A percentile compares a stretch with the other conserved stretches of the same genome.
These are phyloP conservation scores for Cytospora paraplurivora DNA, from an alignment of 2,329 filamentous ascomycete genomes.

Conservation along the genomic window DNA sequence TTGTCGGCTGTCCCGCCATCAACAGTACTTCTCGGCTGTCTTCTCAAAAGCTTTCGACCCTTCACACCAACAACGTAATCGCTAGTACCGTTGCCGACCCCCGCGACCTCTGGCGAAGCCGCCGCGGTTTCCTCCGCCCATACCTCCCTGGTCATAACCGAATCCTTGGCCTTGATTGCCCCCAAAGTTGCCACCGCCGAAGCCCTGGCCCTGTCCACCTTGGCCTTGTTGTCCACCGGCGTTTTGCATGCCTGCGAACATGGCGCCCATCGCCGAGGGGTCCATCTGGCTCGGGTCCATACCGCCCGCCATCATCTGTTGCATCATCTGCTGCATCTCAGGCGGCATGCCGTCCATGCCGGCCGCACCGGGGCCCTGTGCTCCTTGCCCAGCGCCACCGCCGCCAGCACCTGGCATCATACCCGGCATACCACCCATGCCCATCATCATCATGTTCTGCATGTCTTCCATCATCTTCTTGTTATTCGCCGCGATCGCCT, in stretches of 20 bases:
- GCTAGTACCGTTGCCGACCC: conserved; percentile 32
- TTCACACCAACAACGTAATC: not conserved
- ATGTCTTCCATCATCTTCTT: conserved; percentile 81
- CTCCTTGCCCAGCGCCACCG: conserved; percentile 34
- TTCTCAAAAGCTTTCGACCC: too few species aligned
- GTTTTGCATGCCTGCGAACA: conserved; percentile 62
- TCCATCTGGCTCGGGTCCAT: conserved; percentile 71
- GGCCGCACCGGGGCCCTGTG: conserved; percentile 34
- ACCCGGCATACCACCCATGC: conserved; percentile 40
- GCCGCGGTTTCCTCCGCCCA: conserved; percentile 42
- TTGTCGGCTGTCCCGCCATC: not conserved
- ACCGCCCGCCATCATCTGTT: conserved; percentile 66
- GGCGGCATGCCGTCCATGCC: conserved; percentile 66
- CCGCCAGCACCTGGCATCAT: conserved; percentile 41
- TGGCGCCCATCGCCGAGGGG: conserved; percentile 57
- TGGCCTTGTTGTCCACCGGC: conserved; percentile 46
- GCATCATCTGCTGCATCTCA: conserved; percentile 70
- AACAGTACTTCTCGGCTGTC: not conserved
- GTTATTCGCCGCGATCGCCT: conserved; percentile 61
- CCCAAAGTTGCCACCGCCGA: conserved; percentile 53
- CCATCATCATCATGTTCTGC: conserved; percentile 69
- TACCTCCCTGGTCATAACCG: conserved; percentile 49
- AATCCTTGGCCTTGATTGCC: conserved; percentile 56
- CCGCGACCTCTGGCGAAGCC: conserved; percentile 38
- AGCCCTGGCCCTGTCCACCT: conserved; percentile 54